phyloP scores from a whole-genome alignment of 2,329 filamentous ascomycete genomes.

The Fusarium decemcellulare region DNA sequence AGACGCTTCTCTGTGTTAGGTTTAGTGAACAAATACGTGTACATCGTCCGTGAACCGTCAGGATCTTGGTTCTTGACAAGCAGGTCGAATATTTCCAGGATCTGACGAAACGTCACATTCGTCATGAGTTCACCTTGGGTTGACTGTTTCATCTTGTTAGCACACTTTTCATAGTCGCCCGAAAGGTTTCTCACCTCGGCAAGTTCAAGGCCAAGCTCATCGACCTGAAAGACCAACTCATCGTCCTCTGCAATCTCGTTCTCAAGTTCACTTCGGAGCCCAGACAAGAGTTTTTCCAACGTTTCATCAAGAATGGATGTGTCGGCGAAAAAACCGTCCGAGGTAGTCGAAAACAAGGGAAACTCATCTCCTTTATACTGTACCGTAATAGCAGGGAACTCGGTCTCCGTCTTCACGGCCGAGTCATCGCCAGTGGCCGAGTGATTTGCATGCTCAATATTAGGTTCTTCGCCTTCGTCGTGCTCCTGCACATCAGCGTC shows the following conservation, averaged over 20 bases:
- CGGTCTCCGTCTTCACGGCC: conserved; percentile 25
- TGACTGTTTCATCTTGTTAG: conserved; percentile 53
- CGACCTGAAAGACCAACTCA: conserved; percentile 66
- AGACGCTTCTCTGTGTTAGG: conserved; percentile 57
- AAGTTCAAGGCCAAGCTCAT: conserved; percentile 68
- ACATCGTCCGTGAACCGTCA: conserved; percentile 55
- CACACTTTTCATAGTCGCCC: not conserved
- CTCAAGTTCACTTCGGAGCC: conserved; percentile 61
- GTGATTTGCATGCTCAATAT: conserved; percentile 11
- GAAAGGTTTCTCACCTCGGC: conserved; percentile 58
- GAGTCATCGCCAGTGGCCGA: conserved; percentile 23
- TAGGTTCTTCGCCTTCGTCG: conserved; percentile 20
- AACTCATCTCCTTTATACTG: conserved; percentile 61
- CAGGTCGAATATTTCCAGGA: conserved; percentile 60
- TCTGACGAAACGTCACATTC: conserved; percentile 56
- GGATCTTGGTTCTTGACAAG: conserved; percentile 61
- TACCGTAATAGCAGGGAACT: conserved; percentile 57
- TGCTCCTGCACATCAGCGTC: conserved; percentile 25
- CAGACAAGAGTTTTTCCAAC: conserved; percentile 60
- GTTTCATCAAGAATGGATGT: conserved; percentile 58
- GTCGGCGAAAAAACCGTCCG: conserved; percentile 62
- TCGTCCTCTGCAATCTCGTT: conserved; percentile 62
- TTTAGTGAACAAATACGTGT: conserved; percentile 59
- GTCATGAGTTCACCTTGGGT: conserved; percentile 52
- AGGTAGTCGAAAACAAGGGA: conserved; percentile 55